Base-by-base conservation (phyloP, 306 rosid genomes). In the Rosa rugosa region DNA sequence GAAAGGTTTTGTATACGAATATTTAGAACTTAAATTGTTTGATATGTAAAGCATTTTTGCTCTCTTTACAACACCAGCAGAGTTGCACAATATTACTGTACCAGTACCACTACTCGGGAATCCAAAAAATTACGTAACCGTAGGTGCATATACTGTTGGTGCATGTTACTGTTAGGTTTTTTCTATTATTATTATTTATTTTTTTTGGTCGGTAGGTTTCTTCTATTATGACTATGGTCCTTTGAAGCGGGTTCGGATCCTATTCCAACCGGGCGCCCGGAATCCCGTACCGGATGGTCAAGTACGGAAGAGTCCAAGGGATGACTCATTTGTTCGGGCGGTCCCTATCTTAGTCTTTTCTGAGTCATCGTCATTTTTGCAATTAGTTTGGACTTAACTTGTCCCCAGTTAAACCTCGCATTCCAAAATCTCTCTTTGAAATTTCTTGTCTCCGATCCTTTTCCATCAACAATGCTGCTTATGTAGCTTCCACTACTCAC, bases 401-500 rank as follows among this genome's bases (percentile, higher is more conserved):
- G 34, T 57, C 34, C 64, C 64, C 34, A 22, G 12, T 9, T 23
- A 57, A 57, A 57, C 34, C 64, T 57, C 18, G 41, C 41, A 13
- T 27, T 20, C 20, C 20, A 22, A 8, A 3, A 7, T 8, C 1
- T 8, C 3, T 57, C 56, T 10, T 3, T 22, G 13, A 57, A 57
- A 22, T 8, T 2, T 8, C 68, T 63, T 13, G 31, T 63, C 68
- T 63, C 53, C n/a, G 5, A 16, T 13, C 34, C 34, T n/a, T 57
- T 57, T 57, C 34, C 27, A 57, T 57, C 27, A 13, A 63, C 68
- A 5, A 63, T 63, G 42, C 68, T 63, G 68, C 68, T 63, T 63
- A 27, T 31, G 68, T 13, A 62, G 68, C 68, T 27, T 62, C 68
- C 41, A 62, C 41, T 20, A 20, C 23, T 54, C 60, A 11, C 51